Percentiles rank a stretch among this genome's conserved stretches.
Evolutionary conservation across 768 basidiomycete species (phyloP).

Genomic region (Russula brevipes): DNA sequence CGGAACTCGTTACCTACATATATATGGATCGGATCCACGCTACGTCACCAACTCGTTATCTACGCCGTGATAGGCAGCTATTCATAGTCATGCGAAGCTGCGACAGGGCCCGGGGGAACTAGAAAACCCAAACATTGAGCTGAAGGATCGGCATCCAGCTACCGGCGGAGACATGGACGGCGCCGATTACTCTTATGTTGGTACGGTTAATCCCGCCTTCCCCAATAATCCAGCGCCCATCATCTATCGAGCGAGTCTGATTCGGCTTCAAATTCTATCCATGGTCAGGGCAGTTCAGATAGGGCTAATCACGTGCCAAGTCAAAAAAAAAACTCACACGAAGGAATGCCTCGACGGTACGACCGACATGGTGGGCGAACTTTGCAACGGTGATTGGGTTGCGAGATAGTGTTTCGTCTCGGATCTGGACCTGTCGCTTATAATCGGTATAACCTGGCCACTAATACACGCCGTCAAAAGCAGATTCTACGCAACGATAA

Average conservation of each 20-base stretch:
- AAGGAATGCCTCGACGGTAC: conserved; percentile 17
- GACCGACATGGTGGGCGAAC: conserved; percentile 18
- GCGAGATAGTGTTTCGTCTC: conserved; percentile 6
- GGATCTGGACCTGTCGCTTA: conserved; percentile 17
- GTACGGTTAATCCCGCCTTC: not conserved
- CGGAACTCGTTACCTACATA: no score
- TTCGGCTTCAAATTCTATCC: not conserved
- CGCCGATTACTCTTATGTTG: conserved; percentile 15
- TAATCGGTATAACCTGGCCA: conserved; percentile 14
- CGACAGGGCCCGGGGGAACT: not conserved
- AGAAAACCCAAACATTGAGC: not conserved
- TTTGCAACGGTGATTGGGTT: conserved; percentile 14
- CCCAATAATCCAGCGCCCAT: conserved; percentile 11
- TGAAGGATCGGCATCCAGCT: conserved; percentile 25
- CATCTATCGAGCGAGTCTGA: not conserved
- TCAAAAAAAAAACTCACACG: not conserved
- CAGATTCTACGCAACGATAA: not conserved
- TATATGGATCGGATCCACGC: no score
- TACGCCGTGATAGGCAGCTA: not conserved
- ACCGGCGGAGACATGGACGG: conserved; percentile 17
- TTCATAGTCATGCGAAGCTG: not conserved
- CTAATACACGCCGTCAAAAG: conserved; percentile 2
- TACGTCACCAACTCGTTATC: no score
- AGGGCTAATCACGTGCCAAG: not conserved
- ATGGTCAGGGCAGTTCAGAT: not conserved